Evolutionary conservation across 306 rosid genomes (phyloP), one percentile per base, ranked within the genome.

Genomic region (Prunus mongolica): DNA sequence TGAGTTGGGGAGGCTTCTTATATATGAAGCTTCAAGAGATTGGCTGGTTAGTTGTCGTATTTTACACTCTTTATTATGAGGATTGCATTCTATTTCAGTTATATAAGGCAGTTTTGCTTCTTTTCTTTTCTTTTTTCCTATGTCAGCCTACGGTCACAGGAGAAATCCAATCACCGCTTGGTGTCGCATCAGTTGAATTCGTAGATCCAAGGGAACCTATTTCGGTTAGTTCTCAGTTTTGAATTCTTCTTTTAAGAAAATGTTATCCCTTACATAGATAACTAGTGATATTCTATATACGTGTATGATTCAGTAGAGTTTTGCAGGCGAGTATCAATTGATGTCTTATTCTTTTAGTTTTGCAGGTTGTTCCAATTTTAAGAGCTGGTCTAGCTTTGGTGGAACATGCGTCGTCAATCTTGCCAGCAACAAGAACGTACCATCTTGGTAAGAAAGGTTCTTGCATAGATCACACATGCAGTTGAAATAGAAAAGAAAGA

Each of bases 121-220:
- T 2, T 44, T n/a, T 7, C 54, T 45, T 50, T 73, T 22, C 22
- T 22, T 22, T 38, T 38, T 38, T 38, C 44, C 11, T 9, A 10
- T 88, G 68, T 66, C 85, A 94, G 98, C 97, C 98, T 57, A 94
- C 88, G 18, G 84, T 94, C 46, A 12, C 85, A 0, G 97, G 96
- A 75, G 97, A 94, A 82, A 95, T 95, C 82, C 97, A 86, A 78
- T 92, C 99, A 69, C 97, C 96, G 20, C 56, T 92, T 88, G 97
- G 93, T 75, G 90, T 92, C 30, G 97, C 99, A 41, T 78, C 90
- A 2, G 97, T 95, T 78, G 99, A 95, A 73, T 95, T 95, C 70
- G 69, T 95, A 56, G 99, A 95, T 81, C 97, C 99, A 62, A 84
- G 97, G 79, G 97, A 95, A 79, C 98, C 98, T 85, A 86, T 95